Evolutionary conservation across 1,139 yeast species (phyloP).

Genomic region (Entelexis paramagnoliae): DNA sequence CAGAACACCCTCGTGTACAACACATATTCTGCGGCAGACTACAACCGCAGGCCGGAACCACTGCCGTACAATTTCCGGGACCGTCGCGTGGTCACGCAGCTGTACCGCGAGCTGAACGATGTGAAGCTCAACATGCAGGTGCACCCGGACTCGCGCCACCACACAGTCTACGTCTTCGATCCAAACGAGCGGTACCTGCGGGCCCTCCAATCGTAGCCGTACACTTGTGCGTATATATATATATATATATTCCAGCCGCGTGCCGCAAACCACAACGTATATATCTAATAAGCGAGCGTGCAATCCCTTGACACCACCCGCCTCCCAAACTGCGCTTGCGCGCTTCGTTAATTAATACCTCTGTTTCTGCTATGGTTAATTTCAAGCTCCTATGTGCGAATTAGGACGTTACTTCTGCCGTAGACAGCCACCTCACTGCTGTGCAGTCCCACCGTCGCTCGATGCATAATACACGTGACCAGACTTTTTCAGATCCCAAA

Average conservation of each 20-base stretch:
- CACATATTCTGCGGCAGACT: conserved; percentile 73
- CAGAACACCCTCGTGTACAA: conserved; percentile 77
- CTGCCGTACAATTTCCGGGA: conserved; percentile 83
- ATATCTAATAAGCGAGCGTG: not conserved
- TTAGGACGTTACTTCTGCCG: too few relatives aligned
- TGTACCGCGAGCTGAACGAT: conserved; percentile 74
- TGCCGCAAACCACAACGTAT: not conserved
- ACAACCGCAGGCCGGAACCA: conserved; percentile 86
- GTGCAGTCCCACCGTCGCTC: too few relatives aligned
- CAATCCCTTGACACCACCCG: too few relatives aligned
- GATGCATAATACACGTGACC: not conserved
- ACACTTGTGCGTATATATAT: too few relatives aligned
- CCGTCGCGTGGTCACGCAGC: conserved; percentile 76
- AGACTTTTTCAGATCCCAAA: not conserved
- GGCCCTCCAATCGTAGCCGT: not conserved
- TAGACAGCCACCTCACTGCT: too few relatives aligned
- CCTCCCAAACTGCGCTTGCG: too few relatives aligned
- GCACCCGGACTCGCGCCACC: conserved; percentile 49
- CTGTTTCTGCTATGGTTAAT: too few relatives aligned
- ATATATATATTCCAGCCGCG: not conserved
- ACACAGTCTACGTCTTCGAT: not conserved
- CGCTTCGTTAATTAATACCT: too few relatives aligned
- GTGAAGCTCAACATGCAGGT: conserved; percentile 64
- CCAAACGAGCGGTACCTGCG: not conserved
- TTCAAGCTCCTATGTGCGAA: too few relatives aligned